phyloP scores from a whole-genome alignment of 345 rosid genomes.

The Anacardium occidentale region DNA sequence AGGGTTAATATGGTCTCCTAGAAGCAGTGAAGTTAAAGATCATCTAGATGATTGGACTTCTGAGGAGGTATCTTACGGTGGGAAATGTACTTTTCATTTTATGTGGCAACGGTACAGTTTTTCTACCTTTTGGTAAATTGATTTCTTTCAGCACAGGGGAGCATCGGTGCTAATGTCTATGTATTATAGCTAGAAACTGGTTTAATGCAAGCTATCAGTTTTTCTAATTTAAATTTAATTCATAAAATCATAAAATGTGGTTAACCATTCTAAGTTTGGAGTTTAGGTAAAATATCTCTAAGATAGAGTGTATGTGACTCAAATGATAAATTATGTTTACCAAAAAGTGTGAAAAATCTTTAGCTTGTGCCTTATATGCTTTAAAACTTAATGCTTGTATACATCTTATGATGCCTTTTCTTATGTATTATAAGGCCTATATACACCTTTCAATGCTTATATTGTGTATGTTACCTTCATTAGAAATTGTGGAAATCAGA shows the following conservation, averaged over 20 bases:
- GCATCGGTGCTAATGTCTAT: background rate
- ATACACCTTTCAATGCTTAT: too few relatives aligned
- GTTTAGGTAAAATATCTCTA: background rate
- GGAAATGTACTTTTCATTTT: background rate
- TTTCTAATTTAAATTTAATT: background rate
- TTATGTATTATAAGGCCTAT: too few relatives aligned
- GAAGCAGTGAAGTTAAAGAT: slow-evolving; percentile 47
- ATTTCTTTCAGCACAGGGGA: background rate
- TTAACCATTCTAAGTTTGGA: background rate
- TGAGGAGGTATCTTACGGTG: slow-evolving; percentile 49
- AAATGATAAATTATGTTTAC: background rate
- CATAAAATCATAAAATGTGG: background rate
- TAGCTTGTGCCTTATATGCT: too few relatives aligned
- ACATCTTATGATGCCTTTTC: too few relatives aligned
- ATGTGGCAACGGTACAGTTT: background rate
- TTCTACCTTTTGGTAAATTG: background rate
- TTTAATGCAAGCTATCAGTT: slow-evolving; percentile 1
- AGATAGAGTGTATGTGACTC: background rate
- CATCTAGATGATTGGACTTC: slow-evolving; percentile 49
- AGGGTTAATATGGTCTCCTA: slow-evolving; percentile 88
- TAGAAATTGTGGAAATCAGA: too few relatives aligned
- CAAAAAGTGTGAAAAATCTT: too few relatives aligned
- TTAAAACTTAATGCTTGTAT: too few relatives aligned
- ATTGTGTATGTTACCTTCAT: too few relatives aligned
- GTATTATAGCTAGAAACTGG: background rate